phyloP scores from a whole-genome alignment of 441 rosid species.

The Bocquillonia castaneifolia region DNA sequence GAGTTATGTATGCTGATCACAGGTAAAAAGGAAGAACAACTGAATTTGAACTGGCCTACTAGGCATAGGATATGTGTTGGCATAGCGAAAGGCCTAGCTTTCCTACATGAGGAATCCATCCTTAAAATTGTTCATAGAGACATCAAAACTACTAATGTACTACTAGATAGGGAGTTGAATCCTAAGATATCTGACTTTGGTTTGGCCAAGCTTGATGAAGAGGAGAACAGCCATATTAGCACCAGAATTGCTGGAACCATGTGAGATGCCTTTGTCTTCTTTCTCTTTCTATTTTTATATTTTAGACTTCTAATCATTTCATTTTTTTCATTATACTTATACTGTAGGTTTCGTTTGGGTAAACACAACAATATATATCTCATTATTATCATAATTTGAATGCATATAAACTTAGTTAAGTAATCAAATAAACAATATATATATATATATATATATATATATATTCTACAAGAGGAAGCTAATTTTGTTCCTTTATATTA shows the following conservation, averaged over 20 bases:
- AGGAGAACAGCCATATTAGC: constrained; percentile 70
- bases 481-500: too few relatives aligned
- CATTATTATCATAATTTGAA: too few relatives aligned
- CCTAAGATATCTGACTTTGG: constrained; percentile 77
- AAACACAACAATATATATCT: too few relatives aligned
- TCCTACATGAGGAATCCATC: constrained; percentile 63
- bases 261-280: constrained; percentile 21
- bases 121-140: constrained; percentile 70
- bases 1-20: not conserved
- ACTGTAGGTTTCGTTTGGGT: too few relatives aligned
- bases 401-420: too few relatives aligned
- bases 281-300: too few relatives aligned
- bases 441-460: too few relatives aligned
- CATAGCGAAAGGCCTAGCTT: constrained; percentile 58
- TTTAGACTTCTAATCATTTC: too few relatives aligned
- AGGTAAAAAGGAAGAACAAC: constrained; percentile 32
- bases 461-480: too few relatives aligned
- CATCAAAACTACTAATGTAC: constrained; percentile 65
- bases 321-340: too few relatives aligned
- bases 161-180: constrained; percentile 55
- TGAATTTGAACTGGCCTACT: constrained; percentile 58
- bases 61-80: constrained; percentile 52
- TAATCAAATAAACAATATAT: too few relatives aligned
- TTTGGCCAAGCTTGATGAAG: constrained; percentile 62
- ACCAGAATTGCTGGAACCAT: constrained; percentile 75